These are phyloP conservation scores for Pugionium dolabratum DNA, from an alignment of 345 rosid genomes.

Conservation along the genomic window DNA sequence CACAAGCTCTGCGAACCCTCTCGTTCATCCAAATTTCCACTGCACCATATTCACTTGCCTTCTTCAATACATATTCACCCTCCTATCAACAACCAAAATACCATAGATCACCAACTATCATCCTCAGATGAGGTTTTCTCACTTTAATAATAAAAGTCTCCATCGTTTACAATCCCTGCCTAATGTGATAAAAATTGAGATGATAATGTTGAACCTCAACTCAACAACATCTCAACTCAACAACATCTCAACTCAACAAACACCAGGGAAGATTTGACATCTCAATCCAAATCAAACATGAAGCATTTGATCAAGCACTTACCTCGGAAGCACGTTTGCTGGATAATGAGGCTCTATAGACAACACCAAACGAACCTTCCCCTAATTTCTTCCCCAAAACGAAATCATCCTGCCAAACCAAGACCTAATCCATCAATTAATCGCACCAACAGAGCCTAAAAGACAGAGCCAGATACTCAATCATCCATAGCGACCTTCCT, in stretches of 20 bases:
- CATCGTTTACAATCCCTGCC: not conserved
- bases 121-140: not conserved
- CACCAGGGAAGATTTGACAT: not conserved
- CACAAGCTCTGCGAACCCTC: constrained; percentile 94
- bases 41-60: constrained; percentile 94
- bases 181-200: not conserved
- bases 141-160: not conserved
- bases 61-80: constrained; percentile 87
- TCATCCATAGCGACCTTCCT: constrained; percentile 53
- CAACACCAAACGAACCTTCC: constrained; percentile 95
- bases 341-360: constrained; percentile 65
- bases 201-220: not conserved
- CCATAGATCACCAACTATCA: not conserved
- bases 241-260: not conserved
- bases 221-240: too few relatives aligned
- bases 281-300: constrained; percentile 1
- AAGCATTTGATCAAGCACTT: constrained; percentile 10
- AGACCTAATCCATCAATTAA: constrained; percentile 24
- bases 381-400: constrained; percentile 95
- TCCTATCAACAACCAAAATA: constrained; percentile 47
- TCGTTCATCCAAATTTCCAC: constrained; percentile 99
- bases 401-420: constrained; percentile 71
- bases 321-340: constrained; percentile 77
- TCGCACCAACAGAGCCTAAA: not conserved
- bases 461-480: not conserved